phyloP scores from a whole-genome alignment of 2,329 filamentous ascomycete species.

The Fusarium globosum region DNA sequence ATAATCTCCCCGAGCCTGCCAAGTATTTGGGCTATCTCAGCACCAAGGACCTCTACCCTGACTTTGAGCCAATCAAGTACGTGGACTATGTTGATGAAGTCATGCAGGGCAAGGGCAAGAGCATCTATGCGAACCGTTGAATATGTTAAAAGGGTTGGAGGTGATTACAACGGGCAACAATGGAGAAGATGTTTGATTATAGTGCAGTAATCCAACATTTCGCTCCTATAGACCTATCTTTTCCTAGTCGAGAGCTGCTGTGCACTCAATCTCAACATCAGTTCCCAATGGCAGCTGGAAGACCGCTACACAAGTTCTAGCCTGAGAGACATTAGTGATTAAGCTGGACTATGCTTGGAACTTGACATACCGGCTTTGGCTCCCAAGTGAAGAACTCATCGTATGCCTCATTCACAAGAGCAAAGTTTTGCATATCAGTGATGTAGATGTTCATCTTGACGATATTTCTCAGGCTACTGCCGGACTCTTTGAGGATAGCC shows the following conservation, averaged over 20 bases:
- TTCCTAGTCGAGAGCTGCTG: slow-evolving; percentile 45
- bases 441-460: slow-evolving; percentile 77
- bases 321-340: slow-evolving; percentile 49
- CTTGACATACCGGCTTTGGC: slow-evolving; percentile 58
- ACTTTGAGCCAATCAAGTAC: slow-evolving; percentile 17
- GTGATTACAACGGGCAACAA: neutral
- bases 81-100: slow-evolving; percentile 31
- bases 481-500: slow-evolving; percentile 68
- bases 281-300: slow-evolving; percentile 77
- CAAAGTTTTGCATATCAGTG: slow-evolving; percentile 73
- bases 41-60: slow-evolving; percentile 31
- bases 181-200: neutral
- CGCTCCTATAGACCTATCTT: neutral
- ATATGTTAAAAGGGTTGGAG: neutral
- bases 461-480: slow-evolving; percentile 67
- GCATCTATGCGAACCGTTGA: slow-evolving; percentile 13
- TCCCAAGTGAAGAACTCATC: slow-evolving; percentile 59
- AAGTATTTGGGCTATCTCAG: slow-evolving; percentile 27
- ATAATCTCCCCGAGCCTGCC: slow-evolving; percentile 28
- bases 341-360: slow-evolving; percentile 32
- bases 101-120: slow-evolving; percentile 11
- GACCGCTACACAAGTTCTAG: slow-evolving; percentile 77
- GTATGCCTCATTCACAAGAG: slow-evolving; percentile 67
- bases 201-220: neutral
- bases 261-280: slow-evolving; percentile 80